Conservation (phyloP, 2,329 filamentous ascomycete species). For the Sclerotinia nivalis region DNA sequence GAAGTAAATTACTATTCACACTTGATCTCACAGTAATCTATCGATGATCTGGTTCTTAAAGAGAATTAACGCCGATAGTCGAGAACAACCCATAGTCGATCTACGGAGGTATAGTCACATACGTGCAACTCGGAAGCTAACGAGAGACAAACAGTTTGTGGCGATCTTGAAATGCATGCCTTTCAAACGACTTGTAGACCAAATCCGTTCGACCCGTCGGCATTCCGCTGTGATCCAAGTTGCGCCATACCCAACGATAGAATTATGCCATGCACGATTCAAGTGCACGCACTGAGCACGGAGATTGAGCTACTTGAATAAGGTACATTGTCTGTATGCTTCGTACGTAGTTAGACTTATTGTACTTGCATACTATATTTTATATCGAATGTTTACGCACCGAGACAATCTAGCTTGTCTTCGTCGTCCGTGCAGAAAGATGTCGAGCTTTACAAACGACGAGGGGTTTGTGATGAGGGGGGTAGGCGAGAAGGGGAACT, state of each 20-base stretch:
- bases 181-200: neutral
- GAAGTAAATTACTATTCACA: neutral
- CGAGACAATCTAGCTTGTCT: neutral
- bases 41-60: slow-evolving; percentile 14
- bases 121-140: neutral
- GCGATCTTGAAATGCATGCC: slow-evolving; percentile 1
- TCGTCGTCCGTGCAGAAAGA: slow-evolving; percentile 1
- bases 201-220: slow-evolving; percentile 11
- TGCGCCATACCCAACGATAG: neutral
- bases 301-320: slow-evolving; percentile 1
- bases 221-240: slow-evolving; percentile 3
- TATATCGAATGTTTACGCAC: slow-evolving; percentile 5
- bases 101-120: neutral
- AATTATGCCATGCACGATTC: slow-evolving; percentile 7
- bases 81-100: neutral
- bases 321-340: neutral
- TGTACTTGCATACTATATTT: slow-evolving; percentile 12
- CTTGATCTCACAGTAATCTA: neutral
- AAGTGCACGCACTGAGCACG: neutral
- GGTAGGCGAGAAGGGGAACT: slow-evolving; percentile 6
- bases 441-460: neutral
- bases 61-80: neutral
- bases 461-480: slow-evolving; percentile 5
- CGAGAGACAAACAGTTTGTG: neutral
- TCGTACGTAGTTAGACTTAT: neutral